Conservation (phyloP, 805 yeast genomes). For the Metschnikowia similis region DNA sequence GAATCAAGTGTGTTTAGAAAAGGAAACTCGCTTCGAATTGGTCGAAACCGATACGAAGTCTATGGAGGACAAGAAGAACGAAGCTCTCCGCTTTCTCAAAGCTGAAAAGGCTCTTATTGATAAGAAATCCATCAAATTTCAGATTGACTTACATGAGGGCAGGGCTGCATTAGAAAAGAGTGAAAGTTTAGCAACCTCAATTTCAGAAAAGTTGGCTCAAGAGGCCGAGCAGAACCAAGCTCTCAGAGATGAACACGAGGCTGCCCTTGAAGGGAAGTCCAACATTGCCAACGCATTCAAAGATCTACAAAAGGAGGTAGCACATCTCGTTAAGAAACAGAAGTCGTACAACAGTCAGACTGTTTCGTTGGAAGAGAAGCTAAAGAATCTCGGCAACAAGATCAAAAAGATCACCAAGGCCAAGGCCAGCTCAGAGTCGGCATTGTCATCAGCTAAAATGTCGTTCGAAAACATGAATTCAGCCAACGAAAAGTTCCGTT, state of each 20-base stretch:
- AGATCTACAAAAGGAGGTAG: constrained; percentile 18
- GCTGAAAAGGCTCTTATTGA: constrained; percentile 58
- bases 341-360: constrained; percentile 42
- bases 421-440: constrained; percentile 43
- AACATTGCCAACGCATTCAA: constrained; percentile 13
- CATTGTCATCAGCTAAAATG: constrained; percentile 41
- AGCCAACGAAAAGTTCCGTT: constrained; percentile 41
- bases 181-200: constrained; percentile 31
- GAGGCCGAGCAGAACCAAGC: constrained; percentile 43
- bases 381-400: constrained; percentile 59
- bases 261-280: constrained; percentile 30
- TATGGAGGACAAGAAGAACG: constrained; percentile 62
- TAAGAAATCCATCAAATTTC: constrained; percentile 53
- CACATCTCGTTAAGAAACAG: constrained; percentile 23
- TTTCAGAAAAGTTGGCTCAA: constrained; percentile 37
- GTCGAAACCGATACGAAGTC: constrained; percentile 71
- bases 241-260: constrained; percentile 25
- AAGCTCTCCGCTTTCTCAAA: constrained; percentile 61
- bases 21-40: constrained; percentile 71
- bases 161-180: constrained; percentile 37
- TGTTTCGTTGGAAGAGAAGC: constrained; percentile 72
- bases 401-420: constrained; percentile 56
- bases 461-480: constrained; percentile 44
- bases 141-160: constrained; percentile 43
- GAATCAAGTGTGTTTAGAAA: constrained; percentile 77